Evolutionary conservation across 257 asterid species (phyloP).

Genomic region (Voacanga thouarsii): DNA sequence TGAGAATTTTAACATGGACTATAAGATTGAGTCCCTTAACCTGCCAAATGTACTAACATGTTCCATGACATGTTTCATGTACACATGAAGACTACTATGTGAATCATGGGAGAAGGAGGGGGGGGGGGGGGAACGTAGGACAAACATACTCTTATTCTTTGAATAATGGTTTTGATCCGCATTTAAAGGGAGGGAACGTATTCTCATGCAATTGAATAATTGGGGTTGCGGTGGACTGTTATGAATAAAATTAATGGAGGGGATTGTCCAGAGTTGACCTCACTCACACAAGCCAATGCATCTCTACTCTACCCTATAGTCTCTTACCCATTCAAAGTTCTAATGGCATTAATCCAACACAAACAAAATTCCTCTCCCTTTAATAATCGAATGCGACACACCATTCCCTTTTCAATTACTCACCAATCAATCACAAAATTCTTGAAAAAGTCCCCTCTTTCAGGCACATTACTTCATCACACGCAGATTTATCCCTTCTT

Average conservation of each 20-base stretch:
- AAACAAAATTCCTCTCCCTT: constrained; percentile 1
- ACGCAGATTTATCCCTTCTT: neutral
- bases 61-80: neutral
- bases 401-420: constrained; percentile 10
- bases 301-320: neutral
- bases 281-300: neutral
- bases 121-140: neutral
- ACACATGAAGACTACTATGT: neutral
- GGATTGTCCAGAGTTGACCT: constrained; percentile 23
- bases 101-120: neutral
- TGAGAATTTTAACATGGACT: too few species aligned
- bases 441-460: neutral
- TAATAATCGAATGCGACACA: neutral
- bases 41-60: neutral
- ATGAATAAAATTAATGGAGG: neutral
- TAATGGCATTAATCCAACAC: neutral
- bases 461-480: neutral
- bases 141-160: constrained; percentile 34
- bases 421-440: neutral
- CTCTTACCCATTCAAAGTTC: neutral
- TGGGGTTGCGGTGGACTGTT: constrained; percentile 22
- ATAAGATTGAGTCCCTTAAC: too few species aligned
- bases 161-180: constrained; percentile 35
- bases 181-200: constrained; percentile 26
- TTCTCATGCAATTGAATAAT: constrained; percentile 26